Evolutionary conservation across 805 yeast species (phyloP).

Genomic region (Starmera amethionina): DNA sequence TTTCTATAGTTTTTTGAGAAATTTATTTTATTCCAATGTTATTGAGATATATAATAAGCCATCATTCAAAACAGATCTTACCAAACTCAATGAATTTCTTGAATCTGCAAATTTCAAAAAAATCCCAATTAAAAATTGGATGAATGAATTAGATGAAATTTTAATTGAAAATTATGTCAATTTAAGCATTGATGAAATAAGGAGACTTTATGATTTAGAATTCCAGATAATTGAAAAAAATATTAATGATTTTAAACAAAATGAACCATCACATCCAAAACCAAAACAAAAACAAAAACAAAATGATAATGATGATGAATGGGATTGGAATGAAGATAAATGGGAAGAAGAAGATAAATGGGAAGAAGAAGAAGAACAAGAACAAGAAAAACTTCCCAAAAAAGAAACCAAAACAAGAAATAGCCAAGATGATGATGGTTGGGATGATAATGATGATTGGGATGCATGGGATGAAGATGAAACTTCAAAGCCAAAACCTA

Average conservation of each 20-base stretch:
- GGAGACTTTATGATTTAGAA: not conserved
- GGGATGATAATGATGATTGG: conserved; percentile 8
- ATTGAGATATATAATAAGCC: too few species aligned
- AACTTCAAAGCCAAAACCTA: not conserved
- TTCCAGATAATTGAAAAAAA: conserved; percentile 1
- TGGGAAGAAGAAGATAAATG: conserved; percentile 18
- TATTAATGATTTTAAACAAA: not conserved
- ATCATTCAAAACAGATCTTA: too few species aligned
- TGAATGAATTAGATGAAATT: conserved; percentile 11
- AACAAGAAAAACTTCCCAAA: not conserved
- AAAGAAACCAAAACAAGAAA: not conserved
- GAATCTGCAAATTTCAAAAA: conserved; percentile 7
- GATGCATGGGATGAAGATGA: conserved; percentile 1
- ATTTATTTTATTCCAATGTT: too few species aligned
- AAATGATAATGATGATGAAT: conserved; percentile 3
- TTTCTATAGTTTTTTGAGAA: too few species aligned
- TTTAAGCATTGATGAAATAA: conserved; percentile 10
- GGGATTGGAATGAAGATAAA: conserved; percentile 11
- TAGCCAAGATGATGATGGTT: conserved; percentile 7
- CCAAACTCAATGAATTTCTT: too few species aligned
- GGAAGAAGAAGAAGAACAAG: conserved; percentile 17
- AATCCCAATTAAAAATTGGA: conserved; percentile 14
- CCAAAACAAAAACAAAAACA: not conserved
- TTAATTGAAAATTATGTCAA: conserved; percentile 13
- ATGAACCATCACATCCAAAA: not conserved